Percentiles rank a stretch among this genome's conserved stretches.
Evolutionary conservation across 2,329 filamentous ascomycete genomes (phyloP).

Genomic region (Fusarium sororula): DNA sequence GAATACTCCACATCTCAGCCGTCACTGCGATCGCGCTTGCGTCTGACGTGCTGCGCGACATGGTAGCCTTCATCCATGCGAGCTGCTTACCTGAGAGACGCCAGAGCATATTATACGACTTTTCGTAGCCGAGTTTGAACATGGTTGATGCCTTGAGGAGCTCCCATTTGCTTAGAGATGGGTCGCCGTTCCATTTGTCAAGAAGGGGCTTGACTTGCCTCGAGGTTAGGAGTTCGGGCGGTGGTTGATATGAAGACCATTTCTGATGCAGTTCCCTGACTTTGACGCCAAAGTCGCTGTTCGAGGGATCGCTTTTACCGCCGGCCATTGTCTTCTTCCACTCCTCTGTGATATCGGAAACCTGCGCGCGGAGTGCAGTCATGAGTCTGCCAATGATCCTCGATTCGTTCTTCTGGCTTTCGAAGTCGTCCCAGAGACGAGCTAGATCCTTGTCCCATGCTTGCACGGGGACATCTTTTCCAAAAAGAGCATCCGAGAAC

Average conservation of each 20-base stretch:
- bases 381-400: slow-evolving; percentile 46
- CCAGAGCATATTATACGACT: slow-evolving; percentile 53
- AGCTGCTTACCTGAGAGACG: slow-evolving; percentile 60
- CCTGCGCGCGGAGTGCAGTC: slow-evolving; percentile 45
- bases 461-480: slow-evolving; percentile 20
- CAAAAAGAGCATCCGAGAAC: slow-evolving; percentile 42
- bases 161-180: slow-evolving; percentile 53
- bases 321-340: slow-evolving; percentile 48
- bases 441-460: slow-evolving; percentile 52
- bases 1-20: slow-evolving; percentile 47
- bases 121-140: slow-evolving; percentile 52
- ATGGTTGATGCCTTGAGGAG: slow-evolving; percentile 60
- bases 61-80: slow-evolving; percentile 55
- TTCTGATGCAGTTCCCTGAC: slow-evolving; percentile 50
- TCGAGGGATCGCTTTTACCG: slow-evolving; percentile 42
- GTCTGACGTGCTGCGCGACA: slow-evolving; percentile 23
- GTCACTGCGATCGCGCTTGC: slow-evolving; percentile 46
- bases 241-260: slow-evolving; percentile 56
- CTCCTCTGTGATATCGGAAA: slow-evolving; percentile 40
- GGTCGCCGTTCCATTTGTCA: slow-evolving; percentile 35
- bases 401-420: slow-evolving; percentile 42
- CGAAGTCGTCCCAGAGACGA: slow-evolving; percentile 47
- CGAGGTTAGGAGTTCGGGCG: slow-evolving; percentile 29
- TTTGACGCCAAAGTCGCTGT: slow-evolving; percentile 37
- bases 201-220: slow-evolving; percentile 44